Percentiles rank a stretch among this genome's conserved stretches.
Conservation (phyloP, 306 rosid species). For the Neltuma alba region DNA sequence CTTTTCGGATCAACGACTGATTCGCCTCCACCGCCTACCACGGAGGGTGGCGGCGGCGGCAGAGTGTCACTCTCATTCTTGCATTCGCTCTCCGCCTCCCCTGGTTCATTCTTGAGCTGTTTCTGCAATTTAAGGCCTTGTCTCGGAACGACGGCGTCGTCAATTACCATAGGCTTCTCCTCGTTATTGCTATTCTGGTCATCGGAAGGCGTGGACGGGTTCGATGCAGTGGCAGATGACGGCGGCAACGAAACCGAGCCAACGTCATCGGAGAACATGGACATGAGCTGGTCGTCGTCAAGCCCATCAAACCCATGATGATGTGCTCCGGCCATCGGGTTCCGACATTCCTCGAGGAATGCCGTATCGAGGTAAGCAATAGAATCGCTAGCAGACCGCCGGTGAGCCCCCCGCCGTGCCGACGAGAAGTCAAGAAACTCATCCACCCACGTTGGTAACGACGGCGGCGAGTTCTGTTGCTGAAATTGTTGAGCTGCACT, state of each 20-base stretch:
- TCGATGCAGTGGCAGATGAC: conserved; percentile 50
- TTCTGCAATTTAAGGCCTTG: conserved; percentile 9
- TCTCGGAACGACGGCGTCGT: conserved; percentile 17
- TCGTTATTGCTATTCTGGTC: conserved; percentile 72
- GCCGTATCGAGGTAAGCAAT: conserved; percentile 51
- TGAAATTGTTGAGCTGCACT: conserved; percentile 14
- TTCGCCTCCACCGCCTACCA: conserved; percentile 39
- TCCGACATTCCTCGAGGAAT: conserved; percentile 54
- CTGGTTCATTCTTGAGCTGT: conserved; percentile 61
- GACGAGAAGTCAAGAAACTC: conserved; percentile 93
- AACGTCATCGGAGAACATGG: conserved; percentile 80
- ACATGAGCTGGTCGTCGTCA: conserved; percentile 88
- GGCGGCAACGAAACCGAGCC: conserved; percentile 35
- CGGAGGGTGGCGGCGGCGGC: conserved; percentile 31
- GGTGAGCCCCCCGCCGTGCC: conserved; percentile 67
- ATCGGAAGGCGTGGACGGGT: conserved; percentile 80
- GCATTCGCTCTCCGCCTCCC: conserved; percentile 66
- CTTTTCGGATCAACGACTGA: conserved; percentile 73
- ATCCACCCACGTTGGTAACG: conserved; percentile 59
- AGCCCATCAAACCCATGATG: conserved; percentile 57
- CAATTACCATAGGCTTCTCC: conserved; percentile 48
- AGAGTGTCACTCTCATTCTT: conserved; percentile 49
- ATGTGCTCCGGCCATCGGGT: conserved; percentile 28
- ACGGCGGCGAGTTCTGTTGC: not conserved
- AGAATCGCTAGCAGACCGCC: conserved; percentile 85